Base-by-base conservation (phyloP, 306 rosid species). In the Biancaea sappan region DNA sequence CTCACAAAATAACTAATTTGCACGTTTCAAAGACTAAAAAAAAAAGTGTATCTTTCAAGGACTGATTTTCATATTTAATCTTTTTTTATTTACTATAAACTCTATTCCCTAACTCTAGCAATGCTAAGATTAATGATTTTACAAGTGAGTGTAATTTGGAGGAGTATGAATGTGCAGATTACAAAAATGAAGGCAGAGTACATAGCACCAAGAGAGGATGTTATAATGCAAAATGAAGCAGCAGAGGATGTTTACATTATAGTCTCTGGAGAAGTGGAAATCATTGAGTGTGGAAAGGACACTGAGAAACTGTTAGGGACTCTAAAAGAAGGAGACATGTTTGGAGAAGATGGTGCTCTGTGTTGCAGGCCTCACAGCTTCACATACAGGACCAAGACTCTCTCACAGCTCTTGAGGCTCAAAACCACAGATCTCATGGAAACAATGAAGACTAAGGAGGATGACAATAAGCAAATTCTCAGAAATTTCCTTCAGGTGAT, bases 161-260 rank as follows among this genome's bases (percentile, higher is more conserved):
- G 25, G 26, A 63, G n/a, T n/a, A 8, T 47, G 28, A 31, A 71
- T 65, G 22, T 29, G 29, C 81, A 91, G 98, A 97, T 88, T 52
- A 88, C 92, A 8, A 88, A 83, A 62, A 90, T 91, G 90, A 90
- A 90, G 73, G 96, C 98, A 1, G 97, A 94, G 78, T 94, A 94
- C 64, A 74, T 87, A 74, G 97, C 98, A 31, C 98, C 98, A 2
- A 91, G 87, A 78, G 98, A 94, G 83, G 98, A 94, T 68, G 97
- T 91, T 16, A 38, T 94, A 14, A 77, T 86, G 88, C 93, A 90
- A 37, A 90, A 81, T 16, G 98, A 94, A 80, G 80, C 83, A 19
- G 89, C 97, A 0, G 94, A 88, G 28, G 98, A 94, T 61, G 85
- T 91, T 66, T 94, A 94, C 81, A 84, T 94, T 57, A 83, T 94